Percentiles rank a stretch among this genome's conserved stretches.
Evolutionary conservation across 805 yeast species (phyloP).

Genomic region (Tetrapisispora iriomotensis): DNA sequence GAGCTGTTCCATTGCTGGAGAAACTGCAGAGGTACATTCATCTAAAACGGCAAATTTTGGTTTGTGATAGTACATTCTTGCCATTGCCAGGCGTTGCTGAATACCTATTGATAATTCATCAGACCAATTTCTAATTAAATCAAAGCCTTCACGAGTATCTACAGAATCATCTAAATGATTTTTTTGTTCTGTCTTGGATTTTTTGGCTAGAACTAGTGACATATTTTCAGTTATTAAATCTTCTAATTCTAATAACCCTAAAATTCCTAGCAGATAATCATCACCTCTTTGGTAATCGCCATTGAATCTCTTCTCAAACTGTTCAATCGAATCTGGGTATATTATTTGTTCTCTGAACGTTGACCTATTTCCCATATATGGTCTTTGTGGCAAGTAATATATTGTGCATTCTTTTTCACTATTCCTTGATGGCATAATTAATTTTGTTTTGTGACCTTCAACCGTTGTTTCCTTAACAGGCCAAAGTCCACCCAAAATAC

Average conservation of each 20-base stretch:
- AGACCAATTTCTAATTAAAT: conserved; percentile 69
- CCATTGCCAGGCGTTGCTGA: conserved; percentile 89
- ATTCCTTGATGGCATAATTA: conserved; percentile 24
- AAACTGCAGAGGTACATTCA: conserved; percentile 91
- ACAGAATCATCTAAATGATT: conserved; percentile 4
- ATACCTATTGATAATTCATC: conserved; percentile 85
- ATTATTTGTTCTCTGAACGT: conserved; percentile 80
- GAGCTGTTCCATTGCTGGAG: conserved; percentile 81
- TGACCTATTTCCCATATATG: conserved; percentile 59
- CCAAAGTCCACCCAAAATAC: conserved; percentile 91
- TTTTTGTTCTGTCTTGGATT: neutral
- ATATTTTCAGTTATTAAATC: conserved; percentile 43
- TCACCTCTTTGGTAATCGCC: conserved; percentile 30
- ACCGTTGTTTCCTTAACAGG: conserved; percentile 54
- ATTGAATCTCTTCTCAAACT: conserved; percentile 34
- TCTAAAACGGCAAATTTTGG: conserved; percentile 93
- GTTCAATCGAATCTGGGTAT: conserved; percentile 67
- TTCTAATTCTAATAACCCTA: conserved; percentile 48
- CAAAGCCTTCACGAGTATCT: conserved; percentile 45
- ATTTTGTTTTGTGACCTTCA: conserved; percentile 42
- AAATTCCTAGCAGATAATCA: conserved; percentile 41
- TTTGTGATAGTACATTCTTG: conserved; percentile 78
- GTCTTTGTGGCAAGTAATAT: conserved; percentile 87
- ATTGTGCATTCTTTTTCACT: conserved; percentile 35
- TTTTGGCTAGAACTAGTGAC: conserved; percentile 27